A percentile compares a stretch with the other conserved stretches of the same genome.
phyloP scores from a whole-genome alignment of 2,329 filamentous ascomycete species.

The Penicillium expansum region DNA sequence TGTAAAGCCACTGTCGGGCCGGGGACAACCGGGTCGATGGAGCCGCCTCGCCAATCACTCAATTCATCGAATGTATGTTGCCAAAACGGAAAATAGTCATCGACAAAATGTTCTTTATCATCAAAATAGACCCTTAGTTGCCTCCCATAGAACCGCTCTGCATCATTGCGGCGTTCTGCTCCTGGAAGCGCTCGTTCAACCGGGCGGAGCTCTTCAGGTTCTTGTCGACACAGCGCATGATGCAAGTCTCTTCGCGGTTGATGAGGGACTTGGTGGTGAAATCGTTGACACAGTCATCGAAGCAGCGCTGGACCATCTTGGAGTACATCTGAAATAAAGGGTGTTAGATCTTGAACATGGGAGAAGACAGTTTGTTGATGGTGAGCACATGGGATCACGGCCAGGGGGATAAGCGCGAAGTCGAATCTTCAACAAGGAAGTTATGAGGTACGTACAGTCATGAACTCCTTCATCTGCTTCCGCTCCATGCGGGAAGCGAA shows the following conservation, averaged over 20 bases:
- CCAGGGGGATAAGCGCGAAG: not conserved
- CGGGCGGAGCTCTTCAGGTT: constrained; percentile 89
- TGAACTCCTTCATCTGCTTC: constrained; percentile 99
- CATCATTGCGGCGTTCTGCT: constrained; percentile 67
- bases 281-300: constrained; percentile 95
- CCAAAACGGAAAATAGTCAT: not conserved
- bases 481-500: constrained; percentile 93
- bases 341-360: constrained; percentile 14
- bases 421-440: not conserved
- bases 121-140: constrained; percentile 19
- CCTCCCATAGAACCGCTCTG: constrained; percentile 54
- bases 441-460: constrained; percentile 66
- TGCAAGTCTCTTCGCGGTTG: constrained; percentile 83
- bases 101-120: not conserved
- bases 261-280: constrained; percentile 96
- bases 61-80: not conserved
- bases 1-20: not conserved
- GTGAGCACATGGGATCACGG: not conserved
- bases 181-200: constrained; percentile 84
- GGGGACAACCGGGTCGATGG: not conserved
- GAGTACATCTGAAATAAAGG: constrained; percentile 59
- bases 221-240: constrained; percentile 94
- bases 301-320: constrained; percentile 65
- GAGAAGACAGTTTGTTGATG: not conserved
- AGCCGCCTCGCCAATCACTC: not conserved